Evolutionary conservation across 352 stramenopile species (phyloP), one percentile per base, ranked within the genome.

Genomic region (Pythium insidiosum): DNA sequence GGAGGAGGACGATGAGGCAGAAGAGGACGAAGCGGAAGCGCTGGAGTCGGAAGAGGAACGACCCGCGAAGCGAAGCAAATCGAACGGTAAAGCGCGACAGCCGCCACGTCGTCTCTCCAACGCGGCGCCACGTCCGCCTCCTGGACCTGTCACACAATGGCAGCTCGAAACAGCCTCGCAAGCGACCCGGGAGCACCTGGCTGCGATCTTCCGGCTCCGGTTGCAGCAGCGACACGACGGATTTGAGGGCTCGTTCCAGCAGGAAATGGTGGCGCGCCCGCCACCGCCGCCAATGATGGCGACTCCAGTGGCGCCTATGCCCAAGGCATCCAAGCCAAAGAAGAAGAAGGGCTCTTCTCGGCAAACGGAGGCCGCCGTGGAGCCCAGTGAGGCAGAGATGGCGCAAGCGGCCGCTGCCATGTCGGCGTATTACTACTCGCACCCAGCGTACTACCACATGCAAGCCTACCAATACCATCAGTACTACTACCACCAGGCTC

Each of bases 401-500:
- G 36, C 36, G 13, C 42, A 52, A 38, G 50, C 50, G 6, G 50
- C 43, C 3, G 43, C 36, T 4, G 50, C 50, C 2, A 31, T 34
- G 20, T 54, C 50, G 3, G 38, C 40, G 20, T 61, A 52, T 29
- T 61, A 61, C 26, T 51, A 51, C 35, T 23, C 31, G 26, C 53
- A 61, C 38, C 19, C 37, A 44, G 49, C 58, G 38, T 71, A 80
- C 29, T 56, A 82, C 20, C 72, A 83, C 19, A 67, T 64, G 36
- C 49, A 67, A 24, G 61, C 57, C 13, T 60, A 64, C 13, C 71
- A 76, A 30, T 57, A 73, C 13, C 71, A 79, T 31, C 71, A 79
- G 44, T 82, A 81, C 35, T 80, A 80, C 40, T 79, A 82, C 35
- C 69, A 82, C 30, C 73, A 85, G 45, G 54, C 77, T 29, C 52